Conservation (phyloP, 176 grass and related monocot species). For the Coix lacrymajobi region DNA sequence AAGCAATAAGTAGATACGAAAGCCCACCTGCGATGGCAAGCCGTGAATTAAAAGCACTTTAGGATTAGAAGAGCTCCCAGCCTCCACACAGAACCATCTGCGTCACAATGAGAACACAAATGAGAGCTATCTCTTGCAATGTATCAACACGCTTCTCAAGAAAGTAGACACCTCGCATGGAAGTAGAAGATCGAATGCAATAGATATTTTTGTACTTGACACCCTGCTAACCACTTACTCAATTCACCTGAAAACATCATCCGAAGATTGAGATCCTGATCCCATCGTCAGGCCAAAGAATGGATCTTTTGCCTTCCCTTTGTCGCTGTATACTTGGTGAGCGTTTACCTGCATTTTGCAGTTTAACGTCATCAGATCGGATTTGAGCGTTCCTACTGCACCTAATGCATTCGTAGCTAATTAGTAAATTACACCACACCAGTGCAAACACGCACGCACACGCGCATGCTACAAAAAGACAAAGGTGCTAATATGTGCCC, state of each 20-base stretch:
- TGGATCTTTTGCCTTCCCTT: conserved; percentile 89
- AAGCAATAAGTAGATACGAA: conserved; percentile 6
- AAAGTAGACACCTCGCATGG: conserved; percentile 17
- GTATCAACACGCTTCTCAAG: conserved; percentile 13
- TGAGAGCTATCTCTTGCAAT: not conserved
- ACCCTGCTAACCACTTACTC: conserved; percentile 40
- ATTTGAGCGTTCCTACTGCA: not conserved
- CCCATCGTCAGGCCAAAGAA: conserved; percentile 97
- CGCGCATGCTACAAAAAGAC: not conserved
- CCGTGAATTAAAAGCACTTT: conserved; percentile 78
- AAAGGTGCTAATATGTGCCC: not conserved
- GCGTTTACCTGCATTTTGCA: conserved; percentile 62
- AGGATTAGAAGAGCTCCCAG: conserved; percentile 66
- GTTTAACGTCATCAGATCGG: not conserved
- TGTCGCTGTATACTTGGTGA: conserved; percentile 67
- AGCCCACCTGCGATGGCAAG: conserved; percentile 80
- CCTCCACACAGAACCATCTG: conserved; percentile 89
- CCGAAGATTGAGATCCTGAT: conserved; percentile 60
- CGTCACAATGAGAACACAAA: conserved; percentile 5
- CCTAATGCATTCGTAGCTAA: not conserved
- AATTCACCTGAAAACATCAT: conserved; percentile 87
- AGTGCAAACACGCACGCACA: not conserved
- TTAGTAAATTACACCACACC: not conserved
- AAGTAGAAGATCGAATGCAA: conserved; percentile 21
- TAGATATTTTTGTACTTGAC: conserved; percentile 41